phyloP scores from a whole-genome alignment of 257 asterid species.

The Gentiana straminea region DNA sequence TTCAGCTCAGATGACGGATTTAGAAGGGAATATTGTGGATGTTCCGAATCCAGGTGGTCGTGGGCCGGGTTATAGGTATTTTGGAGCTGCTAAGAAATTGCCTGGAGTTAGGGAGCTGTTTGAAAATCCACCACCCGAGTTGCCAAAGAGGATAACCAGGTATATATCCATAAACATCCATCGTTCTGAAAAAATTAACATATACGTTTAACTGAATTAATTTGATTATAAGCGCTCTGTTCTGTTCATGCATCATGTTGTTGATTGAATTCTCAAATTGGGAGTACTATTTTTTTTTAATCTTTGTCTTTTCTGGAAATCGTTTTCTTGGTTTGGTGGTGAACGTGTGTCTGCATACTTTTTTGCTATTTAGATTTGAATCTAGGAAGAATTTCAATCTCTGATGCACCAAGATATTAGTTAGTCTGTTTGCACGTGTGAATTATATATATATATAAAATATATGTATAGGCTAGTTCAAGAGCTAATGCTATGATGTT shows the following conservation, averaged over 20 bases:
- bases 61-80: constrained; percentile 88
- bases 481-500: no score
- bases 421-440: background rate
- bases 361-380: no score
- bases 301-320: no score
- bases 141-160: constrained; percentile 84
- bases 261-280: no score
- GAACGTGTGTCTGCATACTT: no score
- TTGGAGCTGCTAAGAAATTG: constrained; percentile 91
- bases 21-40: constrained; percentile 66
- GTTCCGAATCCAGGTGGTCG: constrained; percentile 95
- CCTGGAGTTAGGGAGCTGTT: constrained; percentile 91
- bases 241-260: no score
- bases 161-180: constrained; percentile 5
- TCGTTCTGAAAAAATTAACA: no score
- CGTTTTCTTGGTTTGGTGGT: no score
- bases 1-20: no score
- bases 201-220: background rate
- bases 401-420: background rate
- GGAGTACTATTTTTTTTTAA: no score
- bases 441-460: background rate
- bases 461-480: constrained; percentile 1
- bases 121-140: constrained; percentile 73
- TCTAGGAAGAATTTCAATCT: no score
- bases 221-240: background rate